Base-by-base conservation (phyloP, 768 basidiomycete genomes). In the Mycena rosella region DNA sequence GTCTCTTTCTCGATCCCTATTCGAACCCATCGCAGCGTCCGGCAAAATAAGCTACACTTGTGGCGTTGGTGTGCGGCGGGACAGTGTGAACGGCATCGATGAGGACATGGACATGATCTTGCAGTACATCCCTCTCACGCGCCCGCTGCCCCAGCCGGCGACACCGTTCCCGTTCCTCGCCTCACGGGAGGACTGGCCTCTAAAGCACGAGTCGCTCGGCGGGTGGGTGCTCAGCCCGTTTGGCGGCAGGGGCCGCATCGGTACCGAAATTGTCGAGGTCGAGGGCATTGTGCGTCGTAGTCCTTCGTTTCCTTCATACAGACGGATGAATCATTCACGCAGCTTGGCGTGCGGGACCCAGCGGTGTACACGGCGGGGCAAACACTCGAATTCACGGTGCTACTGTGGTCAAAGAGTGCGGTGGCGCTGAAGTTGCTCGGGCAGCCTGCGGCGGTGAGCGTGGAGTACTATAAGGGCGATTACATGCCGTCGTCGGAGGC, bases 31-130 rank as follows among this genome's bases (percentile, higher is more conserved):
- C 32, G 17, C 48, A 71, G 70, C 70, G n/a, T 71, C 70, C 6
- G 70, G 70, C 0, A 68, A 62, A 45, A 65, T 71, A 10, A 60
- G 40, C 27, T 71, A 49, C 36, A 68, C 59, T 54, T 71, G 70
- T 45, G 70, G 70, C 27, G 66, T 71, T 14, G 66, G 70, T 4
- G 64, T 71, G 17, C 66, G 59, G 20, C 59, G 70, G 27, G 70
- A 71, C 27, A 64, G 62, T 22, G 62, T 68, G 17, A 55, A 29
- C 20, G 70, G 70, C 6, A 71, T 71, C 38, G n/a, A 65, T 44
- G 70, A 71, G 32, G 70, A 71, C 55, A 68, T 71, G 66, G 70
- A 71, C 49, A 65, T 68, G 66, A 62, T 71, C n/a, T 8, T 71
- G 26, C 66, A 71, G 54, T 71, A 67, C 49, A 57, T 71, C 44